These are phyloP conservation scores for Infundibulicybe gibba DNA, from an alignment of 768 basidiomycete genomes.

Conservation along the genomic window DNA sequence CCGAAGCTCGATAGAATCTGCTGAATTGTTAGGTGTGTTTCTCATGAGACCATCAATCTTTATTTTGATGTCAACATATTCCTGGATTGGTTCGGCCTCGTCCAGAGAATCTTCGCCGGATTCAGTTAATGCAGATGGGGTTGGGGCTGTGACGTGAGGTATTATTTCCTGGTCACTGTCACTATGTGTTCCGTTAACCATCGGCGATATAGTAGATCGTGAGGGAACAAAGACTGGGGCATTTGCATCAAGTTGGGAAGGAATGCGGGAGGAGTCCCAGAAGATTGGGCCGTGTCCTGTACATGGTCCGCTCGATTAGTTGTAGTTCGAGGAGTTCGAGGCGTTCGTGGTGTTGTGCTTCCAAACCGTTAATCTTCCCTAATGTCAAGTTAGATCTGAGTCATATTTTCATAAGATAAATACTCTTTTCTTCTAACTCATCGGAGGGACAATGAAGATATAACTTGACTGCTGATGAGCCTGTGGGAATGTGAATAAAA, in stretches of 20 bases:
- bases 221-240: slow-evolving; percentile 26
- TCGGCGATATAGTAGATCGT: slow-evolving; percentile 21
- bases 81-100: slow-evolving; percentile 50
- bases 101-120: slow-evolving; percentile 32
- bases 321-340: slow-evolving; percentile 27
- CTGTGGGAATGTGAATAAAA: neutral
- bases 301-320: no score
- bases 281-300: slow-evolving; percentile 22
- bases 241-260: slow-evolving; percentile 32
- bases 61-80: slow-evolving; percentile 63
- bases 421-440: slow-evolving; percentile 47
- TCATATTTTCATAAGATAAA: neutral
- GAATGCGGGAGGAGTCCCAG: slow-evolving; percentile 10
- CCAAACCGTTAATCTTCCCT: no score
- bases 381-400: no score
- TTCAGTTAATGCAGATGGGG: slow-evolving; percentile 14
- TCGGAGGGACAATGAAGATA: slow-evolving; percentile 59
- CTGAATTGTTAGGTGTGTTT: slow-evolving; percentile 14
- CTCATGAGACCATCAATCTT: slow-evolving; percentile 45
- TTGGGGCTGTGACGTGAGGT: slow-evolving; percentile 11
- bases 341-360: slow-evolving; percentile 9
- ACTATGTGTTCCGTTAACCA: slow-evolving; percentile 2
- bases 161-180: slow-evolving; percentile 12
- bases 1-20: slow-evolving; percentile 24
- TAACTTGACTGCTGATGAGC: slow-evolving; percentile 39